Evolutionary conservation across 345 rosid species (phyloP), one percentile per base, ranked within the genome.

Genomic region (Arabidopsis arenosa): DNA sequence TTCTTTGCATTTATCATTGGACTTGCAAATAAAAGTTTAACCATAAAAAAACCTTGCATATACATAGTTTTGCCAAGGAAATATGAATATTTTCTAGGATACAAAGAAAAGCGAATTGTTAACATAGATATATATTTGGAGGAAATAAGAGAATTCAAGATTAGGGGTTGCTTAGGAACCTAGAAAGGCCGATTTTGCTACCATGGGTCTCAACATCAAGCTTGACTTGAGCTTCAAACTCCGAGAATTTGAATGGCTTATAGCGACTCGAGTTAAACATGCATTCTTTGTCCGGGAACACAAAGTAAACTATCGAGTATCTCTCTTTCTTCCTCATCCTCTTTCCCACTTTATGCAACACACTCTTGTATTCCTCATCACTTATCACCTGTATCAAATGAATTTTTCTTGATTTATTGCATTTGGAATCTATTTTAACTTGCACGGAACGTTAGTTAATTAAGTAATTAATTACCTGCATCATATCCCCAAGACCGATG

Each of bases 401-500:
- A 21, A 2, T 30, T 30, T 47, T 9, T 36, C 9, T 40, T 21
- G 8, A 51, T 35, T 15, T 37, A 52, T 37, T n/a, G 14, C 62
- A n/a, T 7, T 9, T 52, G 40, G 5, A 23, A 26, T 37, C 0
- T 23, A 12, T 49, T 4, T 48, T 49, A 67, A 11, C 35, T 21
- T 45, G 60, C 36, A 6, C 6, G 7, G 0, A 66, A 37, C 14
- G 9, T 54, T 68, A 53, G 9, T 41, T 52, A 36, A 35, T 7
- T 52, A 52, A 7, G 28, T 52, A 36, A 35, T 7, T 52, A 52
- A 4, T 9, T 56, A 87, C 94, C 90, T 91, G 93, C 85, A 86
- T 85, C 93, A 86, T 89, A 72, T 92, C 96, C 7, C 96, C 96
- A 7, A 92, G 73, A 68, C 84, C 84, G 72, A 92, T 64, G 2